These are phyloP conservation scores for Ceratocystis albifundus DNA, from an alignment of 2,329 filamentous ascomycete genomes.

Conservation along the genomic window DNA sequence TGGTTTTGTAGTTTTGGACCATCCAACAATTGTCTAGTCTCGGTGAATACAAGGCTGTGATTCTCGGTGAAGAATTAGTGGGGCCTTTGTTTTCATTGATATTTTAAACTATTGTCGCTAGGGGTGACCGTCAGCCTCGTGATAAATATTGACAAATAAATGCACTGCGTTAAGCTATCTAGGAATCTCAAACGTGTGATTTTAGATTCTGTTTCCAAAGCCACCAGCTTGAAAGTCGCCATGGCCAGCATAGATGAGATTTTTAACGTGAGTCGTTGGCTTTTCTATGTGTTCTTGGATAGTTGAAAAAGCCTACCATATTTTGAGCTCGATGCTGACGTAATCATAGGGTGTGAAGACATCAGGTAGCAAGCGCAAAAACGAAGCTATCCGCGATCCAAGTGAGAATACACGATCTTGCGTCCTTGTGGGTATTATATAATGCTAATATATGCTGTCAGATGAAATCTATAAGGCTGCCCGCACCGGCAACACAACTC, in stretches of 20 bases:
- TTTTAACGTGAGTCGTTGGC: slow-evolving; percentile 37
- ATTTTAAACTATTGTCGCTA: neutral
- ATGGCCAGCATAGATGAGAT: slow-evolving; percentile 51
- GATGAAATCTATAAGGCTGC: slow-evolving; percentile 54
- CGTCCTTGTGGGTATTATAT: no score
- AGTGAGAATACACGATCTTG: slow-evolving; percentile 33
- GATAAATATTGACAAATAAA: no score
- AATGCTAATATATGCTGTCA: slow-evolving; percentile 26
- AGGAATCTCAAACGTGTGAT: no score
- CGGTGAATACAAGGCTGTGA: slow-evolving; percentile 11
- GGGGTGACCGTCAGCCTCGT: slow-evolving; percentile 10
- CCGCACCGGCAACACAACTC: slow-evolving; percentile 38
- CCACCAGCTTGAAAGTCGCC: neutral
- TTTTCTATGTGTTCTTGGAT: neutral
- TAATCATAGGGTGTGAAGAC: slow-evolving; percentile 14
- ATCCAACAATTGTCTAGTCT: neutral
- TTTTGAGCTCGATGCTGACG: neutral
- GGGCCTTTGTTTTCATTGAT: neutral
- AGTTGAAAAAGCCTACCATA: neutral
- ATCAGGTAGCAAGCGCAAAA: slow-evolving; percentile 47
- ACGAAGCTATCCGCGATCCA: slow-evolving; percentile 50
- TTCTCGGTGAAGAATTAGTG: neutral
- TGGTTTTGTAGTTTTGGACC: no score
- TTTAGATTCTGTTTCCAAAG: neutral
- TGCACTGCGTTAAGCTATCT: no score